A percentile compares a stretch with the other conserved stretches of the same genome.
Conservation (phyloP, 2,329 filamentous ascomycete species). For the Bipolaris oryzae region DNA sequence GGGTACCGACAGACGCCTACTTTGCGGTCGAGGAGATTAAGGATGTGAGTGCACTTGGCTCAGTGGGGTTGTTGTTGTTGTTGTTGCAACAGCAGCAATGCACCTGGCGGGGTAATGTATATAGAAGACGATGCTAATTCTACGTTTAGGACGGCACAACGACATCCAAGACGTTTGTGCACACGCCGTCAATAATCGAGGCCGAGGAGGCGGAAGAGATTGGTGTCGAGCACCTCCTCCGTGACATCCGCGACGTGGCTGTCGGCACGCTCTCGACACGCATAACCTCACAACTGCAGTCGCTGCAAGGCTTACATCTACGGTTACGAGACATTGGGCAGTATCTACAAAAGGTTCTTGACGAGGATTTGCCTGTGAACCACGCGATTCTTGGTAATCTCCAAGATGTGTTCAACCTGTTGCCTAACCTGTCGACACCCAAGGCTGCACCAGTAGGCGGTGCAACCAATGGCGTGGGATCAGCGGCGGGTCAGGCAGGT, state of each 20-base stretch:
- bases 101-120: not conserved
- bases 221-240: constrained; percentile 94
- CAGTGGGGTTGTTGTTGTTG: not conserved
- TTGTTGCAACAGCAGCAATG: not conserved
- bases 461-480: constrained; percentile 56
- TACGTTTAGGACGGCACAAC: constrained; percentile 84
- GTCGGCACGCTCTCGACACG: constrained; percentile 95
- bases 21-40: constrained; percentile 99
- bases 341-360: constrained; percentile 94
- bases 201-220: constrained; percentile 99
- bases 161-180: constrained; percentile 95
- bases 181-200: constrained; percentile 97
- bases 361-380: constrained; percentile 91
- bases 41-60: constrained; percentile 69
- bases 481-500: constrained; percentile 52
- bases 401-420: constrained; percentile 98
- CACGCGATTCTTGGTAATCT: constrained; percentile 96
- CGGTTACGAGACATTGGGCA: constrained; percentile 92
- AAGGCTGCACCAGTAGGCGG: constrained; percentile 61
- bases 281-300: constrained; percentile 97
- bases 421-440: constrained; percentile 92
- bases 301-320: constrained; percentile 92
- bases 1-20: constrained; percentile 97
- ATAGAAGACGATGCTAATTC: not conserved
- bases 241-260: constrained; percentile 97